These are phyloP conservation scores for Coniosporium tulheliwenetii DNA, from an alignment of 2,329 filamentous ascomycete genomes.

Conservation along the genomic window DNA sequence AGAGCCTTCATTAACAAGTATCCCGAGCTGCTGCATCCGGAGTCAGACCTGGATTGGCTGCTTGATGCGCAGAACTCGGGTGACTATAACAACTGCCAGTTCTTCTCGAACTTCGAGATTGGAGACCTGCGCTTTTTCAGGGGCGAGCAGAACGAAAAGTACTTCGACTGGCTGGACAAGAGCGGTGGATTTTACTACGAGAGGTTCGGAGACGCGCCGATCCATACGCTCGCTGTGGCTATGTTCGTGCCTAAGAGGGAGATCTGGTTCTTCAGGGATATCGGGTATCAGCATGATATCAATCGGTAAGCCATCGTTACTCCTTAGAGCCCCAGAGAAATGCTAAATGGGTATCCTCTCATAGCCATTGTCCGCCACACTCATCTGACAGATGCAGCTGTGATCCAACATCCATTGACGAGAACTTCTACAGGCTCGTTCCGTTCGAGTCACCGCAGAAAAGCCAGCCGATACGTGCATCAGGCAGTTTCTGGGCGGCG, in stretches of 20 bases:
- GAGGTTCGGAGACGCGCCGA: constrained; percentile 31
- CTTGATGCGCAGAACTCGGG: constrained; percentile 19
- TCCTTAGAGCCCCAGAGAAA: neutral
- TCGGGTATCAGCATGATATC: constrained; percentile 29
- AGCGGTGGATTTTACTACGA: constrained; percentile 33
- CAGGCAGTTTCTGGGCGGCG: constrained; percentile 26
- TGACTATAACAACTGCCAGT: constrained; percentile 34
- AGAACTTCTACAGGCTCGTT: constrained; percentile 31
- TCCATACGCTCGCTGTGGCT: constrained; percentile 39
- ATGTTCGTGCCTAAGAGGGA: constrained; percentile 36
- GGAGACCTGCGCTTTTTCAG: constrained; percentile 34
- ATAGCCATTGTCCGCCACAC: constrained; percentile 9
- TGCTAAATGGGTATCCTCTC: neutral
- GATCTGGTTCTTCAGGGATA: constrained; percentile 35
- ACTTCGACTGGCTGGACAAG: constrained; percentile 35
- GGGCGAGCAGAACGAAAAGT: constrained; percentile 27
- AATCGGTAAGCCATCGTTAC: constrained; percentile 17
- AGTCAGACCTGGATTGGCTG: constrained; percentile 35
- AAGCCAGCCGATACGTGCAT: constrained; percentile 33
- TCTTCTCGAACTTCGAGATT: constrained; percentile 40
- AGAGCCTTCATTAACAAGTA: constrained; percentile 30
- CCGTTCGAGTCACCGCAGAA: constrained; percentile 30
- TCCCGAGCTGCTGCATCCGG: constrained; percentile 27
- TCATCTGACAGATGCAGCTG: constrained; percentile 21
- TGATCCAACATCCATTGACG: constrained; percentile 28